Evolutionary conservation across 257 asterid genomes (phyloP), one percentile per base, ranked within the genome.

Genomic region (Orobanche coerulescens): DNA sequence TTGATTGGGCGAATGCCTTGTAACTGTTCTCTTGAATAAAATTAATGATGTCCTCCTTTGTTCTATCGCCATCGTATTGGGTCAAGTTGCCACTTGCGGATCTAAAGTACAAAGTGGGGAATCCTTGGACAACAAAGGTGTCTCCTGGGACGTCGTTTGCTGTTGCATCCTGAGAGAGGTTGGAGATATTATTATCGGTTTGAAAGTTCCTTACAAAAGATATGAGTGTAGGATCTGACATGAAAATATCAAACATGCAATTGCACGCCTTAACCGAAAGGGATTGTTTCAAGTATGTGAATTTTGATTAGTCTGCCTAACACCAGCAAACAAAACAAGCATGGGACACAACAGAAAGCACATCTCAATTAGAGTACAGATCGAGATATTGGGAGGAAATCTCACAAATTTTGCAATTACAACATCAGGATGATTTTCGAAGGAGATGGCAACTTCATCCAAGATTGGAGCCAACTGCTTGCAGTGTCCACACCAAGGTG

Each of bases 401-500:
- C 78, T 72, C 76, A 88, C 96, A 58, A 82, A 73, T 76, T 90
- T 90, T 2, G 94, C 88, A 62, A 90, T 90, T 23, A 86, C 0
- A 67, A 86, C 79, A 73, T 75, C 76, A 4, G 84, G 82, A 58
- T 86, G 85, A 1, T 73, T 71, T 56, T 81, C 63, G 65, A 71
- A 90, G 37, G 83, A 78, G 69, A 73, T 23, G 30, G 97, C 95
- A 36, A 90, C 90, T 79, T 84, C 95, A 30, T 86, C 97, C 82
- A 90, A 68, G 68, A 79, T 84, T 23, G 95, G 97, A 50, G 94
- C 95, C 53, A 90, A 75, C 39, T 72, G 43, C 77, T 84, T 71
- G 93, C 97, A 84, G 78, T 87, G 95, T 68, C 93, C 92, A 54
- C 97, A 86, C 94, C 94, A 86, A 5, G 95, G 95, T 34, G 97